Evolutionary conservation across 345 rosid genomes (phyloP).

Genomic region (Pseudoturritis turrita): DNA sequence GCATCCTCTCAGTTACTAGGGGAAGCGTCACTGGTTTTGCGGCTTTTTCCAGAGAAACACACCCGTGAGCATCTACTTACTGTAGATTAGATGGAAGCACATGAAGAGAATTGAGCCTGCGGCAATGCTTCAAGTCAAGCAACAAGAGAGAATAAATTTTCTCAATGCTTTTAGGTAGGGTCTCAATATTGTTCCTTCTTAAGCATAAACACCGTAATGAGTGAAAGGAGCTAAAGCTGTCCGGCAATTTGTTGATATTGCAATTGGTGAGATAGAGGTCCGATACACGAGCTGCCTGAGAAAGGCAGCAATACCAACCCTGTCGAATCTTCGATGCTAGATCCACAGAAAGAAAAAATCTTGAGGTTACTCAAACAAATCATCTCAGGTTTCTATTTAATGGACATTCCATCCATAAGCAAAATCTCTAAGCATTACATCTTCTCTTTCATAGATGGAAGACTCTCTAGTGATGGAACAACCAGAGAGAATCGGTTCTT

Average conservation of each 20-base stretch:
- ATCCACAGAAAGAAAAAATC: constrained; percentile 12
- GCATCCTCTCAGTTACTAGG: constrained; percentile 9
- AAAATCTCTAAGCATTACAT: constrained; percentile 28
- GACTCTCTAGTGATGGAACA: constrained; percentile 15
- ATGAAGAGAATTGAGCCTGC: constrained; percentile 4
- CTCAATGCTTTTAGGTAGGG: constrained; percentile 25
- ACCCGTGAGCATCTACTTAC: too few relatives aligned
- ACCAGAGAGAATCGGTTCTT: constrained; percentile 26
- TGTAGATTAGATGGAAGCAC: constrained; percentile 20
- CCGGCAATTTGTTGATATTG: neutral
- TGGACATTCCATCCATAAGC: constrained; percentile 23
- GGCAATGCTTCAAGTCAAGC: constrained; percentile 30
- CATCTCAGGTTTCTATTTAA: neutral
- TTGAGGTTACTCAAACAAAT: constrained; percentile 11
- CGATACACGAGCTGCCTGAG: neutral
- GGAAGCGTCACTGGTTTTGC: too few relatives aligned
- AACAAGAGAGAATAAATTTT: constrained; percentile 1
- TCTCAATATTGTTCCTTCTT: constrained; percentile 21
- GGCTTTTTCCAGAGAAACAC: too few relatives aligned
- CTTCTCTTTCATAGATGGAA: constrained; percentile 12
- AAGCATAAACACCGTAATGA: constrained; percentile 16
- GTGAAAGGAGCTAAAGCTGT: neutral
- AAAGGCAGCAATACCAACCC: neutral
- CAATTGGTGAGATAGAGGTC: constrained; percentile 21
- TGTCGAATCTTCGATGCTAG: constrained; percentile 2